Percentiles rank a stretch among this genome's conserved stretches.
Conservation (phyloP, 1,284 basidiomycete genomes). For the Malassezia sp. region DNA sequence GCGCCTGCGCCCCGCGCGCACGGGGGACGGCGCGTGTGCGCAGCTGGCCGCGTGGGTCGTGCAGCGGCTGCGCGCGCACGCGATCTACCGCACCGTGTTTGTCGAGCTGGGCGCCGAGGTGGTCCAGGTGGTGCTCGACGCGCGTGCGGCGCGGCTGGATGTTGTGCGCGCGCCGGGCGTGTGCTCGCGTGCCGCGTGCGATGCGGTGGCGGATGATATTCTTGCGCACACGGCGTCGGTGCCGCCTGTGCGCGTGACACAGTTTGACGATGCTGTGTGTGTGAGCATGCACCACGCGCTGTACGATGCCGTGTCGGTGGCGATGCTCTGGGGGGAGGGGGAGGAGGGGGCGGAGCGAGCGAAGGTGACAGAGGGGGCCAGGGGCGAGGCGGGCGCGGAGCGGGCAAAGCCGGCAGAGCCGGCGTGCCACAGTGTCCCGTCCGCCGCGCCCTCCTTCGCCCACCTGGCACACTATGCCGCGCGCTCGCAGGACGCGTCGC, state of each 20-base stretch:
- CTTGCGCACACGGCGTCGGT: conserved; percentile 7
- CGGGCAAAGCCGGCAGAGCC: neutral
- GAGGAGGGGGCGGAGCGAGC: too few relatives aligned
- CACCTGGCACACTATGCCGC: conserved; percentile 1
- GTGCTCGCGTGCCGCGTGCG: conserved; percentile 12
- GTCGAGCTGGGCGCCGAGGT: conserved; percentile 15
- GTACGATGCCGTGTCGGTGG: conserved; percentile 33
- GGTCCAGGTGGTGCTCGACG: conserved; percentile 23
- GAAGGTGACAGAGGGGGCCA: conserved; percentile 15
- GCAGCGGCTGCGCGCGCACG: conserved; percentile 19
- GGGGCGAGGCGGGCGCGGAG: neutral
- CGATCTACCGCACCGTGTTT: conserved; percentile 35
- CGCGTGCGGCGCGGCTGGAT: neutral
- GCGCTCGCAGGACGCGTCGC: neutral
- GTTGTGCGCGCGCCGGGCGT: neutral
- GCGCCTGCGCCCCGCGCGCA: conserved; percentile 9
- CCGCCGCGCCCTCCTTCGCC: too few relatives aligned
- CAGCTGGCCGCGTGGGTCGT: conserved; percentile 20
- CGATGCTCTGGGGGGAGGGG: conserved; percentile 19
- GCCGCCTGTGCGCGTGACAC: conserved; percentile 26
- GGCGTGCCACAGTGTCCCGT: too few relatives aligned
- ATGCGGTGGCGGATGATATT: conserved; percentile 18
- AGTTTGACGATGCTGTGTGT: conserved; percentile 17
- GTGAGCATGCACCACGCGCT: conserved; percentile 33
- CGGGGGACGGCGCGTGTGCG: conserved; percentile 11